phyloP scores from a whole-genome alignment of 306 rosid species.

The Adenanthera pavonina region DNA sequence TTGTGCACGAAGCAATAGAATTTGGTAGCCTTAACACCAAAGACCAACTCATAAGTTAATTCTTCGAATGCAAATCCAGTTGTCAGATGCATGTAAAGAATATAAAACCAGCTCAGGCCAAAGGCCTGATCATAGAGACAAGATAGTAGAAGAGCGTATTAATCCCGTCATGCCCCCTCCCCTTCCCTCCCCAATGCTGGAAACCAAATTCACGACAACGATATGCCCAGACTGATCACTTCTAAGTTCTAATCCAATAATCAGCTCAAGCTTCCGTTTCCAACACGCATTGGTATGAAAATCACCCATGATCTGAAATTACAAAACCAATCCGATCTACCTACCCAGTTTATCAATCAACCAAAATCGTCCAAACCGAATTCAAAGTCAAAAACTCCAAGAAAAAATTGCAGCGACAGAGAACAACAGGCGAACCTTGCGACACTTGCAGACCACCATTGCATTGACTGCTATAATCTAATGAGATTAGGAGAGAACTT shows the following conservation, averaged over 20 bases:
- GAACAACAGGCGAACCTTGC: constrained; percentile 64
- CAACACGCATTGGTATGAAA: constrained; percentile 2
- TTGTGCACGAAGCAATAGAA: constrained; percentile 74
- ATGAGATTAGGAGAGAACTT: constrained; percentile 10
- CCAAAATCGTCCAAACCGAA: constrained; percentile 16
- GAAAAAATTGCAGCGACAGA: neutral
- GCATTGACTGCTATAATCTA: constrained; percentile 56
- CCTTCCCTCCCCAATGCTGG: neutral
- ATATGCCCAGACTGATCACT: neutral
- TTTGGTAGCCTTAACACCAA: constrained; percentile 69
- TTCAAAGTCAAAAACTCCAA: neutral
- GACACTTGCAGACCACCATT: constrained; percentile 99
- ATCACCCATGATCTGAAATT: constrained; percentile 38
- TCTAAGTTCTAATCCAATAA: neutral
- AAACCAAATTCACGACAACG: constrained; percentile 13
- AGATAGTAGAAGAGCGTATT: neutral
- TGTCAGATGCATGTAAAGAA: neutral
- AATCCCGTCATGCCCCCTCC: neutral
- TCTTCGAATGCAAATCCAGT: neutral
- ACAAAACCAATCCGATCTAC: constrained; percentile 56
- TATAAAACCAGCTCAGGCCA: constrained; percentile 3
- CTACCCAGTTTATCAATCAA: constrained; percentile 28
- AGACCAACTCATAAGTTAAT: constrained; percentile 23
- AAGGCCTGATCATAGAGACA: neutral
- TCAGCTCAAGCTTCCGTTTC: neutral